Base-by-base conservation (phyloP, 345 rosid genomes). In the Rhodamnia rubescens region DNA sequence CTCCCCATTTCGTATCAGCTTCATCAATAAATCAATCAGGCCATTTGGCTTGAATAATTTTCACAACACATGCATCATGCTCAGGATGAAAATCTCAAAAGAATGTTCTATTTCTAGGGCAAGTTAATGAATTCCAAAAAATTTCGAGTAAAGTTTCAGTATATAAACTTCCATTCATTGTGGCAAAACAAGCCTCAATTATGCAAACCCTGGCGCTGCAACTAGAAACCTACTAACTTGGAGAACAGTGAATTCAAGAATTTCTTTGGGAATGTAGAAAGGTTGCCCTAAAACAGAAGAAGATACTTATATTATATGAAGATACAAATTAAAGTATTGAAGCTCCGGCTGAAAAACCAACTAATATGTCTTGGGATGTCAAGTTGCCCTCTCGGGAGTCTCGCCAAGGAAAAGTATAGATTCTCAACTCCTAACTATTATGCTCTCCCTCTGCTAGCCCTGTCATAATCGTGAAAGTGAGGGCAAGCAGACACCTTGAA, bases 1-100 rank as follows among this genome's bases (percentile, higher is more conserved):
- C 85, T 95, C 94, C 69, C 99, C 99, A 86, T 86, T 93, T 91
- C 93, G 92, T 89, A 97, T 92, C 84, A 94, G 92, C 99, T 97
- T 90, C 89, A 88, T 85, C 74, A 14, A 84, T 40, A 84, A 74
- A 89, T 74, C 85, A 85, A 83, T 64, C 24, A 85, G 22, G 85
- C 85, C 82, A 88, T 84, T 83, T 83, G 86, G 87, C 86, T 75
- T 64, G 59, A 80, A 51, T 42, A 27, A 74, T 52, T 44, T 5
- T 44, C 55, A 54, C 15, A 9, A 83, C 54, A 53, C 14, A 82
- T 49, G n/a, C 22, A 47, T 36, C 74, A 83, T 21, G 36, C 26
- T 24, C 56, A 57, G 54, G 49, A 58, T 32, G 5, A 47, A 36
- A n/a, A 85, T 16, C 11, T 27, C 42, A 82, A 53, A 52, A 52